Evolutionary conservation across 2,329 filamentous ascomycete genomes (phyloP).

Genomic region (Fusarium concolor): DNA sequence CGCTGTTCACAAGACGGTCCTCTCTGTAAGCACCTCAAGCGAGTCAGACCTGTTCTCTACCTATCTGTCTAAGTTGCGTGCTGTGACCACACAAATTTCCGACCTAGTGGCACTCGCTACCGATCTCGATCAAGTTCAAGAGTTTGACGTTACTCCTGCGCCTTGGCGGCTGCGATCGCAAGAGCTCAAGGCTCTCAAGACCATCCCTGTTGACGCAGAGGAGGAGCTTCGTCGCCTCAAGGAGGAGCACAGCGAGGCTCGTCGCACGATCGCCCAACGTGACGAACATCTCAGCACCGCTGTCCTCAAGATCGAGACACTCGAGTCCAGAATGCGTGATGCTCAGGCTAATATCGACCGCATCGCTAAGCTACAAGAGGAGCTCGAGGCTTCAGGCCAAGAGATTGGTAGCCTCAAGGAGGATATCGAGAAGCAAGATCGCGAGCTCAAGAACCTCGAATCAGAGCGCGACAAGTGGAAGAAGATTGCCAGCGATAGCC

Average conservation of each 20-base stretch:
- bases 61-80: slow-evolving; percentile 74
- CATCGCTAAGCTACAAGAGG: slow-evolving; percentile 73
- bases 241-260: slow-evolving; percentile 82
- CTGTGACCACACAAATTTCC: slow-evolving; percentile 71
- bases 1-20: slow-evolving; percentile 67
- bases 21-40: slow-evolving; percentile 61
- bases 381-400: slow-evolving; percentile 65
- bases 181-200: slow-evolving; percentile 85
- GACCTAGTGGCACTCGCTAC: slow-evolving; percentile 77
- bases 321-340: slow-evolving; percentile 88
- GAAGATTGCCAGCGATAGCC: slow-evolving; percentile 73
- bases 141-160: slow-evolving; percentile 79
- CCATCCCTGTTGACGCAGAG: slow-evolving; percentile 82
- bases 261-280: slow-evolving; percentile 75
- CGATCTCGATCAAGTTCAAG: slow-evolving; percentile 77
- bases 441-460: slow-evolving; percentile 73
- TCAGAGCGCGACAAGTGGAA: slow-evolving; percentile 77
- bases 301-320: slow-evolving; percentile 91
- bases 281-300: slow-evolving; percentile 88
- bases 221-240: slow-evolving; percentile 84
- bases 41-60: slow-evolving; percentile 78
- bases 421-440: slow-evolving; percentile 74
- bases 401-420: slow-evolving; percentile 67
- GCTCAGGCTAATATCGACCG: slow-evolving; percentile 80
- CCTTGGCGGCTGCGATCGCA: slow-evolving; percentile 88